These are phyloP conservation scores for Debaryomyces psychrophilus DNA, from an alignment of 1,139 yeast species.

Conservation along the genomic window DNA sequence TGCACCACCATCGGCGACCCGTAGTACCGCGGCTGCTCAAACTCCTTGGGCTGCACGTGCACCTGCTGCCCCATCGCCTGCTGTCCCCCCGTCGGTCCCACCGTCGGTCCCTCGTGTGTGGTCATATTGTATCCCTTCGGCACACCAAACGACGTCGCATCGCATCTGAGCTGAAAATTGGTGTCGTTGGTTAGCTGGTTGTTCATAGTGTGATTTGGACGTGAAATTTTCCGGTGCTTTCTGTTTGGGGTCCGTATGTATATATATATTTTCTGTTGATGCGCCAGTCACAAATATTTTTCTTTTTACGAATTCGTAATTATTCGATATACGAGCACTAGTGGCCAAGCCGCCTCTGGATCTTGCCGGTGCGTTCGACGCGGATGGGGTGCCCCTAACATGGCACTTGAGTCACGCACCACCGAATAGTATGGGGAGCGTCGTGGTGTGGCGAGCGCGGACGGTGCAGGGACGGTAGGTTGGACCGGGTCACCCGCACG, in stretches of 20 bases:
- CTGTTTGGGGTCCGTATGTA: slow-evolving; percentile 1
- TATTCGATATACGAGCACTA: slow-evolving; percentile 5
- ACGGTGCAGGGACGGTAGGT: too few relatives aligned
- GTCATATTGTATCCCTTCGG: slow-evolving; percentile 7
- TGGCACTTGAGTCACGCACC: background rate
- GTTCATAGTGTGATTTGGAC: background rate
- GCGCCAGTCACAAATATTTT: slow-evolving; percentile 3
- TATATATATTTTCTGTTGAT: slow-evolving; percentile 3
- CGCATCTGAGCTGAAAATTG: slow-evolving; percentile 4
- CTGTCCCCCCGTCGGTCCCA: background rate
- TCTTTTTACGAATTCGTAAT: slow-evolving; percentile 8
- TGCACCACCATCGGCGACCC: slow-evolving; percentile 13
- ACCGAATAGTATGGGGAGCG: background rate
- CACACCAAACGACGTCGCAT: slow-evolving; percentile 4
- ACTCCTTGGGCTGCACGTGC: slow-evolving; percentile 8
- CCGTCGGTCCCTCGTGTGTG: background rate
- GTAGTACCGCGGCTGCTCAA: slow-evolving; percentile 13
- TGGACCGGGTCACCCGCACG: background rate
- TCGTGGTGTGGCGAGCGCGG: background rate
- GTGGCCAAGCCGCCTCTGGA: background rate
- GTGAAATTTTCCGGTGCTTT: background rate
- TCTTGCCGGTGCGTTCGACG: background rate
- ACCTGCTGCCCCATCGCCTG: background rate
- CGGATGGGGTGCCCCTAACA: background rate
- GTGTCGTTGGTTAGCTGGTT: slow-evolving; percentile 5